Base-by-base conservation (phyloP, 495 filamentous ascomycete genomes). In the Daldinia caldariorum region DNA sequence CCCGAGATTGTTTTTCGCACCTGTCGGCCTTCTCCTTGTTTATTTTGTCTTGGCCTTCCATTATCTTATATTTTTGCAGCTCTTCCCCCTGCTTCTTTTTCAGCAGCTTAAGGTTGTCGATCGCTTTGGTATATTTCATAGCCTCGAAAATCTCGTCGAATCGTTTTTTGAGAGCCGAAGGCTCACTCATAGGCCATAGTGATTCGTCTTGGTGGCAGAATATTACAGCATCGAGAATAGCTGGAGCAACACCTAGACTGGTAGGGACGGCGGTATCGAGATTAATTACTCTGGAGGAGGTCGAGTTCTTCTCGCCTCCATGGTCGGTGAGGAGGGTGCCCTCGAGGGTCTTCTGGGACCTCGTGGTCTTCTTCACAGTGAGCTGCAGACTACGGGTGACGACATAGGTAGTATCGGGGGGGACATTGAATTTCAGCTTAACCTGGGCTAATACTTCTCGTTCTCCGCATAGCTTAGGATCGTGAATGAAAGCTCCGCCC, bases 151-250 rank as follows among this genome's bases (percentile, higher is more conserved):
- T 98, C 73, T 97, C 94, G 74, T 99, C 95, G 61, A 99, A 99
- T 39, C 87, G 89, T 80, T 95, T 94, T 80, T 99, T 99, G 26
- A 99, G 82, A 4, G 86, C 86, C 0, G 83, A 77, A 0, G 94
- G 93, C 74, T 96, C 93, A 72, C 94, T 97, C 91, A 99, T 93
- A 12, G 95, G 95, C 95, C 95, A 99, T 50, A 98, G 77, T 60
- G 94, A 97, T 65, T 99, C 95, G 69, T 99, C 95, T 72, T 99
- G 95, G 77, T 99, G 95, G 76, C 95, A 99, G 80, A 99, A 99
- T 70, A 99, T 97, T 74, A 99, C 95, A 51, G 87, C 90, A 50
- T 98, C 94, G 35, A 99, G 85, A 13, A 99, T 87, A 8, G 95
- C 93, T 62, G 90, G 89, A 3, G 94, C 95, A 8, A 97, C 95